Conservation (phyloP, 2,329 filamentous ascomycete genomes). For the Curvularia verruculosa region DNA sequence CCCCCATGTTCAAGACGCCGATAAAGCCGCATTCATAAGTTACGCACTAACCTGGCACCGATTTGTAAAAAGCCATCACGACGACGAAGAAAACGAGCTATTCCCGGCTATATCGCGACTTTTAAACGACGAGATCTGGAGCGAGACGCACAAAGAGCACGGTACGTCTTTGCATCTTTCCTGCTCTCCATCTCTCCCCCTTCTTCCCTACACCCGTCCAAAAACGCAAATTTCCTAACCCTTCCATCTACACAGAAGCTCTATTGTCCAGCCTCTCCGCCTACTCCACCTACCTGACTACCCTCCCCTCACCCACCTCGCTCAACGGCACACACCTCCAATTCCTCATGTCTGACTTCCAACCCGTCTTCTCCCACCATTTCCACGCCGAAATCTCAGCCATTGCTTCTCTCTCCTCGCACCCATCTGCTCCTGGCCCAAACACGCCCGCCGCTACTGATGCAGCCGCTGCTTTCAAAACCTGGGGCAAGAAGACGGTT, state of each 20-base stretch:
- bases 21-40: constrained; percentile 46
- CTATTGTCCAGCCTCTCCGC: constrained; percentile 35
- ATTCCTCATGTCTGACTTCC: constrained; percentile 38
- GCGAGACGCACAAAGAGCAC: constrained; percentile 43
- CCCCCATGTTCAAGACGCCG: constrained; percentile 34
- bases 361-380: constrained; percentile 36
- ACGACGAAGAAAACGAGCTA: constrained; percentile 46
- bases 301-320: constrained; percentile 16
- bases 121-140: constrained; percentile 38
- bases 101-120: constrained; percentile 45
- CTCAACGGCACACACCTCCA: constrained; percentile 35
- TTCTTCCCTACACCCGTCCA: no score
- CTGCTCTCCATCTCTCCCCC: no score
- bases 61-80: constrained; percentile 46
- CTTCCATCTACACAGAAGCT: constrained; percentile 23
- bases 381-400: constrained; percentile 46
- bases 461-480: constrained; percentile 61
- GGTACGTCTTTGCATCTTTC: no score
- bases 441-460: constrained; percentile 52
- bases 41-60: constrained; percentile 45
- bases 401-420: constrained; percentile 48
- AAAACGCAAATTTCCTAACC: neutral
- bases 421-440: constrained; percentile 59
- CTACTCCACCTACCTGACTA: constrained; percentile 34
- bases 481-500: constrained; percentile 69